Evolutionary conservation across 257 asterid genomes (phyloP).

Genomic region (Nicotiana paniculata): DNA sequence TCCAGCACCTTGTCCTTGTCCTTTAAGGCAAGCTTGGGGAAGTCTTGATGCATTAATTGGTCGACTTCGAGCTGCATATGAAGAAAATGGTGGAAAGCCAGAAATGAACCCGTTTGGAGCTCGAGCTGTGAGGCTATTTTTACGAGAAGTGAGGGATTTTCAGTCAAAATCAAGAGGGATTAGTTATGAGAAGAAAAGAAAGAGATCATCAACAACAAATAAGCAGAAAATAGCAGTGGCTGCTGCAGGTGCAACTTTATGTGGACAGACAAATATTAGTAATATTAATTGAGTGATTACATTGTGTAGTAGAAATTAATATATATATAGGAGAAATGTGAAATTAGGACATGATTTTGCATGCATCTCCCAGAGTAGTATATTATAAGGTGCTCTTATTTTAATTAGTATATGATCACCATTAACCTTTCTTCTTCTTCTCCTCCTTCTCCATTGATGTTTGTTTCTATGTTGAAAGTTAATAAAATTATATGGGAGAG

Average conservation of each 20-base stretch:
- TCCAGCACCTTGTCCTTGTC: slow-evolving; percentile 31
- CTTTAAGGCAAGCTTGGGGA: slow-evolving; percentile 42
- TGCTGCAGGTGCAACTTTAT: neutral
- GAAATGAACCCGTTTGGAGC: slow-evolving; percentile 37
- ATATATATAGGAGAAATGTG: neutral
- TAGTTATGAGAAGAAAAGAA: slow-evolving; percentile 37
- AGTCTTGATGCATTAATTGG: slow-evolving; percentile 39
- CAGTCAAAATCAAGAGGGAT: slow-evolving; percentile 40
- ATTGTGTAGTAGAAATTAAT: neutral
- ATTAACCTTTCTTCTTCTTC: neutral
- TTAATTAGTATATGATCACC: neutral
- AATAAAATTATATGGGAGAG: neutral
- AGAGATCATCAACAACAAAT: slow-evolving; percentile 10
- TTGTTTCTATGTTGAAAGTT: neutral
- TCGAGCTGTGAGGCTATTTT: slow-evolving; percentile 27
- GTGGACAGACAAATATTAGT: neutral
- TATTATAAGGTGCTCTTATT: neutral
- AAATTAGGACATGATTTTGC: neutral
- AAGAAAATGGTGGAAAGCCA: slow-evolving; percentile 33
- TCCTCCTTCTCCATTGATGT: neutral
- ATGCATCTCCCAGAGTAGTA: neutral
- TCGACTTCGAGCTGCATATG: slow-evolving; percentile 37
- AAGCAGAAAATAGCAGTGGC: neutral
- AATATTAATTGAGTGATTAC: neutral
- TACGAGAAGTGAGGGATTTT: slow-evolving; percentile 36